A percentile compares a stretch with the other conserved stretches of the same genome.
Conservation (phyloP, 805 yeast genomes). For the Diddensiella transvaalensis region DNA sequence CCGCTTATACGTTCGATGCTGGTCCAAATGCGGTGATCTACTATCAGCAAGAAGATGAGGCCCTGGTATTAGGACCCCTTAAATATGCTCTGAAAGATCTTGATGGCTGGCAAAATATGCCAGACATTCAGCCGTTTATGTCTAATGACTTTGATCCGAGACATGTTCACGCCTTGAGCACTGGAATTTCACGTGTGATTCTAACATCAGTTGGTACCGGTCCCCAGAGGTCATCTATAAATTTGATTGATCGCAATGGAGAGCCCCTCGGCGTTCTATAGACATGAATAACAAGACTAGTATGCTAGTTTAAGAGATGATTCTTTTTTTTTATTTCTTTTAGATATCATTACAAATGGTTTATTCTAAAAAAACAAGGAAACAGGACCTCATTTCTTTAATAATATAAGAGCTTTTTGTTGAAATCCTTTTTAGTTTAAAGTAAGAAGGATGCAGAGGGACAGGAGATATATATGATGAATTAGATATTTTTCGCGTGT, state of each 20-base stretch:
- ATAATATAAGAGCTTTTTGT: too few relatives aligned
- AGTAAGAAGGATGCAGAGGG: too few relatives aligned
- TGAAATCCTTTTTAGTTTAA: too few relatives aligned
- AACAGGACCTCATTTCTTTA: too few relatives aligned
- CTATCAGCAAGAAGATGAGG: constrained; percentile 73
- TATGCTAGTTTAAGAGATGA: too few relatives aligned
- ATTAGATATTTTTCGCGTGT: constrained; percentile 1
- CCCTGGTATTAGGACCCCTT: constrained; percentile 66
- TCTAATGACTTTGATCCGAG: constrained; percentile 36
- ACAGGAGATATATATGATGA: constrained; percentile 6
- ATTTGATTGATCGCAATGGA: constrained; percentile 13
- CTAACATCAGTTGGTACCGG: constrained; percentile 86
- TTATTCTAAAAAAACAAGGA: constrained; percentile 1
- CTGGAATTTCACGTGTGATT: constrained; percentile 80
- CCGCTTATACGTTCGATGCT: constrained; percentile 97
- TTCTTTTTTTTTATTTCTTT: too few relatives aligned
- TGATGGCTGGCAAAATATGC: constrained; percentile 61
- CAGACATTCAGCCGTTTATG: constrained; percentile 28
- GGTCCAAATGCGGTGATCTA: constrained; percentile 98
- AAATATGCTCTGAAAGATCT: constrained; percentile 55
- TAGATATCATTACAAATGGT: constrained; percentile 9
- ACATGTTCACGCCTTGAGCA: constrained; percentile 50
- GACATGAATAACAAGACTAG: too few relatives aligned
- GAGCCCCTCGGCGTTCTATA: constrained; percentile 1
- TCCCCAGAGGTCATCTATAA: constrained; percentile 47